Conservation (phyloP, 352 stramenopile genomes). For the Blastocystis sp. region DNA sequence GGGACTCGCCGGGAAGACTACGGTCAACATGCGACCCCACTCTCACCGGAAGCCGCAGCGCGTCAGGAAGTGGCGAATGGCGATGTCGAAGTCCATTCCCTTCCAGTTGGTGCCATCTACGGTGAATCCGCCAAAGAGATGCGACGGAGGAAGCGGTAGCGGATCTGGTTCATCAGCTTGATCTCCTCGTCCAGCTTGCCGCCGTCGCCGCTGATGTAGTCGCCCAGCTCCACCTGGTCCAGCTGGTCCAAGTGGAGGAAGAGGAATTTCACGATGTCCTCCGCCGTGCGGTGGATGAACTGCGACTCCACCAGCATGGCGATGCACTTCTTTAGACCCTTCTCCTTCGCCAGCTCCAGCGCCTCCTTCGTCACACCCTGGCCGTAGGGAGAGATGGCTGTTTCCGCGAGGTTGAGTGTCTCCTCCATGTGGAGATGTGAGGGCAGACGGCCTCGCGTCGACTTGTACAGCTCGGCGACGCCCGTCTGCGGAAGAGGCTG, state of each 20-base stretch:
- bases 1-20: constrained; percentile 82
- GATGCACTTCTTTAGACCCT: constrained; percentile 74
- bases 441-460: not conserved
- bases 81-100: constrained; percentile 84
- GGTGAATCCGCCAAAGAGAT: constrained; percentile 82
- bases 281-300: constrained; percentile 70
- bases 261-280: constrained; percentile 82
- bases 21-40: not conserved
- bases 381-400: not conserved
- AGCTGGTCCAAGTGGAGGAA: constrained; percentile 81
- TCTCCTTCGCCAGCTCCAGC: constrained; percentile 57
- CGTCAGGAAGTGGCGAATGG: constrained; percentile 86
- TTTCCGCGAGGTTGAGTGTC: not conserved
- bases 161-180: constrained; percentile 76
- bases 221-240: constrained; percentile 78
- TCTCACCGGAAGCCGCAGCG: constrained; percentile 79
- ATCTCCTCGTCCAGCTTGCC: constrained; percentile 68
- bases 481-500: not conserved
- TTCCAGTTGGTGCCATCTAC: constrained; percentile 33
- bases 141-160: constrained; percentile 82
- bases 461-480: constrained; percentile 15
- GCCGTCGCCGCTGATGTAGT: constrained; percentile 80
- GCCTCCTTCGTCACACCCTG: constrained; percentile 32
- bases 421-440: not conserved
- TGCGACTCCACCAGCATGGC: constrained; percentile 74